Percentiles rank a stretch among this genome's conserved stretches.
These are phyloP conservation scores for Solanum clarkiae DNA, from an alignment of 257 asterid species.

Conservation along the genomic window DNA sequence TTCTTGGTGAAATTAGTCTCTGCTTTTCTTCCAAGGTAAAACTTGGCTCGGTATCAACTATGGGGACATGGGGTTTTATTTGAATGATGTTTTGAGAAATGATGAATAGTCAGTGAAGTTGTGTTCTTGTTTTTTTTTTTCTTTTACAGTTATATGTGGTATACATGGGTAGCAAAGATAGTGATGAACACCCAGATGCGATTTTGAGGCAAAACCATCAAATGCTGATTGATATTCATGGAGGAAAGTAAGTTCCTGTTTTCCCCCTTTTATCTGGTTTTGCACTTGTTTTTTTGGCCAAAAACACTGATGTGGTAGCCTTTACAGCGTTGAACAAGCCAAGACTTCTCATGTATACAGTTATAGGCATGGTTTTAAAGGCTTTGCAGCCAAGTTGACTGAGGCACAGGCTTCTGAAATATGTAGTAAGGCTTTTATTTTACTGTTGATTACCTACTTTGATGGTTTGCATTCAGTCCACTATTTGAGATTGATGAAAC, in stretches of 20 bases:
- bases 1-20: slow-evolving; percentile 25
- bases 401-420: slow-evolving; percentile 71
- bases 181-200: slow-evolving; percentile 57
- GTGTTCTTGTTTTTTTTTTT: not conserved
- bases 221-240: slow-evolving; percentile 56
- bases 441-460: not conserved
- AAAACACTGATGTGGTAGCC: not conserved
- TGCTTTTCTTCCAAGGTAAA: slow-evolving; percentile 66
- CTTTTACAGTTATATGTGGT: slow-evolving; percentile 69
- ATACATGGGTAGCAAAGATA: slow-evolving; percentile 75
- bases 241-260: slow-evolving; percentile 49
- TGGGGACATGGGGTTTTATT: not conserved
- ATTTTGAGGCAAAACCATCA: slow-evolving; percentile 63
- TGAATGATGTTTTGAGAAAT: not conserved
- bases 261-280: not conserved
- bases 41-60: not conserved
- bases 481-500: not conserved
- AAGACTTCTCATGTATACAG: slow-evolving; percentile 75
- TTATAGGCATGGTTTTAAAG: slow-evolving; percentile 84
- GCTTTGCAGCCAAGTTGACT: slow-evolving; percentile 90
- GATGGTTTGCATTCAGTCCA: not conserved
- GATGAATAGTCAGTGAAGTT: not conserved
- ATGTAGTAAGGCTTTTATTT: slow-evolving; percentile 34
- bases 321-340: slow-evolving; percentile 65
- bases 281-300: not conserved